Evolutionary conservation across 345 rosid genomes (phyloP).

Genomic region (Syzygium jambos): DNA sequence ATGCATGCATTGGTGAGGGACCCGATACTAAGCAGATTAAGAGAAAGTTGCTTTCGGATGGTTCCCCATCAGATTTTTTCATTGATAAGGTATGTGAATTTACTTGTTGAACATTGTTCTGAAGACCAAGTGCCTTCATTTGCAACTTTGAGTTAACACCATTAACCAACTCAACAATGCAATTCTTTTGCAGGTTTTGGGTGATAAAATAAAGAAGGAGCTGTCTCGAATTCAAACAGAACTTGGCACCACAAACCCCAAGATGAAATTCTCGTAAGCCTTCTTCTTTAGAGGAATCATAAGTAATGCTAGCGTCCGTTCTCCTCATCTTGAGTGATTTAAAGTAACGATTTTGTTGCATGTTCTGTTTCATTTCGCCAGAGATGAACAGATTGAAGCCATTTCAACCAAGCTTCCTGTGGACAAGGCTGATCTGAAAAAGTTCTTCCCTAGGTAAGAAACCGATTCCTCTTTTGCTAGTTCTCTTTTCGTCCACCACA

Average conservation of each 20-base stretch:
- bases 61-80: constrained; percentile 66
- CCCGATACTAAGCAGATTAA: constrained; percentile 59
- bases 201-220: constrained; percentile 67
- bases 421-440: constrained; percentile 56
- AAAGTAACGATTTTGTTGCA: not conserved
- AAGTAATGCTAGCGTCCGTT: not conserved
- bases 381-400: constrained; percentile 69
- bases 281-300: not conserved
- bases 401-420: constrained; percentile 74
- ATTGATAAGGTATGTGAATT: constrained; percentile 45
- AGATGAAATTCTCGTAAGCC: constrained; percentile 55
- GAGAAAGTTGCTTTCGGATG: constrained; percentile 52
- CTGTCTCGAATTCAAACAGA: constrained; percentile 55
- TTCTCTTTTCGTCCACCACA: not conserved
- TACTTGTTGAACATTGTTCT: not conserved
- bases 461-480: not conserved
- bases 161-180: not conserved
- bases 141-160: not conserved
- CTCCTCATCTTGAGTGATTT: not conserved
- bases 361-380: constrained; percentile 7
- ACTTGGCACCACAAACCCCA: constrained; percentile 45
- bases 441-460: constrained; percentile 65
- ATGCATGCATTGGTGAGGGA: constrained; percentile 41
- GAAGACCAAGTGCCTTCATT: not conserved
- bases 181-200: constrained; percentile 33